These are phyloP conservation scores for Phalaenopsis hybrid DNA, from an alignment of 116 monocot species.

Conservation along the genomic window DNA sequence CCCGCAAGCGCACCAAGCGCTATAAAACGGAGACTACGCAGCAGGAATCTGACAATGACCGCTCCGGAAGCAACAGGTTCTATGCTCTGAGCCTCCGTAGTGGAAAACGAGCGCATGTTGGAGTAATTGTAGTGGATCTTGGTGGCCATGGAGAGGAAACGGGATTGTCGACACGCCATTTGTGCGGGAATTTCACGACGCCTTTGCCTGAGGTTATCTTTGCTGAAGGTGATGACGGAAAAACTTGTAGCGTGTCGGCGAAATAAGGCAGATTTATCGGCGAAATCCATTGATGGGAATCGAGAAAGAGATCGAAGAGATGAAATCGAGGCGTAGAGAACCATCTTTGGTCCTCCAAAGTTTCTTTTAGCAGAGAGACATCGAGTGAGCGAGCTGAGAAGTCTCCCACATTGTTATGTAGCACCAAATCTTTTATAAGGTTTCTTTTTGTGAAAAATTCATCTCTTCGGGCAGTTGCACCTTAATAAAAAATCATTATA, in stretches of 20 bases:
- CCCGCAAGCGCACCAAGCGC: constrained; percentile 19
- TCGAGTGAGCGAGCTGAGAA: too few relatives aligned
- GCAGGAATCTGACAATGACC: neutral
- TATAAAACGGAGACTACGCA: neutral
- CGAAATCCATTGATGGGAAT: neutral
- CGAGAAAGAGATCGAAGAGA: neutral
- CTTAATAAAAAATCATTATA: too few relatives aligned
- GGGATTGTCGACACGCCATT: neutral
- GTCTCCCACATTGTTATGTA: too few relatives aligned
- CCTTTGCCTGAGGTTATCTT: neutral
- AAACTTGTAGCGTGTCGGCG: neutral
- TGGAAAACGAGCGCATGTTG: neutral
- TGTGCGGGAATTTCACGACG: neutral
- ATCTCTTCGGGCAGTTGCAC: too few relatives aligned
- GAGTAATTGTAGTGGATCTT: neutral
- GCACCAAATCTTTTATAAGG: too few relatives aligned
- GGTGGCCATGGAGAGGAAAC: neutral
- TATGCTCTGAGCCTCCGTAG: neutral
- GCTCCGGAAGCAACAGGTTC: neutral
- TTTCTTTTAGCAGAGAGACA: too few relatives aligned
- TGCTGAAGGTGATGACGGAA: neutral
- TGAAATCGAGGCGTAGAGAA: constrained; percentile 4
- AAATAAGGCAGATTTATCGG: neutral
- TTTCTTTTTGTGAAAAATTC: too few relatives aligned
- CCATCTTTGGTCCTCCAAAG: neutral